A percentile compares a stretch with the other conserved stretches of the same genome.
phyloP scores from a whole-genome alignment of 345 rosid species.

The Hirschfeldia incana region DNA sequence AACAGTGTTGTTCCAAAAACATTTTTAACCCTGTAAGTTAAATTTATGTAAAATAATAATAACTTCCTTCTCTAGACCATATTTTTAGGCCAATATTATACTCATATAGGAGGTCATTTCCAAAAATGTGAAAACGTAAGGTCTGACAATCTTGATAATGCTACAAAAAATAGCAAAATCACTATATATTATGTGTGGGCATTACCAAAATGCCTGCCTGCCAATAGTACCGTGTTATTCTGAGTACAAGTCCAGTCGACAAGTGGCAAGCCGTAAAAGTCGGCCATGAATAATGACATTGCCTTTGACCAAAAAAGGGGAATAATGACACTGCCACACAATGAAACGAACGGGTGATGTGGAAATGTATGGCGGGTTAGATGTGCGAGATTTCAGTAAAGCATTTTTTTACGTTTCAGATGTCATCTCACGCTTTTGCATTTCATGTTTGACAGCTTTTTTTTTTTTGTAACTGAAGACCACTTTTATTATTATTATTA shows the following conservation, averaged over 20 bases:
- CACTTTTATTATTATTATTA: too few species aligned
- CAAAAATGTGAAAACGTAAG: not conserved
- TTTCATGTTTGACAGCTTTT: too few species aligned
- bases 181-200: not conserved
- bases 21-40: not conserved
- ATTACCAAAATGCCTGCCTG: not conserved
- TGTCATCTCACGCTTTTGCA: conserved; percentile 16
- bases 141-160: not conserved
- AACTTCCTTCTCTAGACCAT: not conserved
- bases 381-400: not conserved
- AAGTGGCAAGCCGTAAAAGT: conserved; percentile 14
- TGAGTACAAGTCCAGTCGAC: not conserved
- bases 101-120: not conserved
- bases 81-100: not conserved
- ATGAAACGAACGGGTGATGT: conserved; percentile 22
- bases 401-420: conserved; percentile 17
- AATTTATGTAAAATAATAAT: not conserved
- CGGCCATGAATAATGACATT: not conserved
- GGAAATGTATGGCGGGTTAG: conserved; percentile 13
- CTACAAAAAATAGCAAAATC: not conserved
- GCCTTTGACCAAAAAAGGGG: not conserved
- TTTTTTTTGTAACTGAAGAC: too few species aligned
- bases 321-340: not conserved
- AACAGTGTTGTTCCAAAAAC: not conserved
- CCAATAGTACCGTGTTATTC: not conserved